A percentile compares a stretch with the other conserved stretches of the same genome.
phyloP scores from a whole-genome alignment of 2,329 filamentous ascomycete species.

The Apiospora rasikravindrae region DNA sequence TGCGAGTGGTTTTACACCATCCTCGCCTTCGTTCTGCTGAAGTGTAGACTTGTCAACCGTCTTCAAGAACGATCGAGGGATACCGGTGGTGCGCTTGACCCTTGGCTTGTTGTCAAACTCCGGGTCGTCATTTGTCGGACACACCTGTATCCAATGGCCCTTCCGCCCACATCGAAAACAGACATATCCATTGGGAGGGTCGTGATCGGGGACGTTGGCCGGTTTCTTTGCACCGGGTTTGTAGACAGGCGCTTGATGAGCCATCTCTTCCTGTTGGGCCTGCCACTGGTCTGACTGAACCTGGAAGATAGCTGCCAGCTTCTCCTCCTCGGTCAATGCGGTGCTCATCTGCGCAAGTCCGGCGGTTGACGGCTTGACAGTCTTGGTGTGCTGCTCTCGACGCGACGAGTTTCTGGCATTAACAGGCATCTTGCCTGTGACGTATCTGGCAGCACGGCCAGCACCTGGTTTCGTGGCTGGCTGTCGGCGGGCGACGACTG shows the following conservation, averaged over 20 bases:
- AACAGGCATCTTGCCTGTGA: conserved; percentile 92
- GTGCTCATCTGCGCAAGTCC: conserved; percentile 71
- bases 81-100: conserved; percentile 95
- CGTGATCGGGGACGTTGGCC: conserved; percentile 84
- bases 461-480: conserved; percentile 85
- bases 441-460: conserved; percentile 90
- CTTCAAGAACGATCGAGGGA: conserved; percentile 92
- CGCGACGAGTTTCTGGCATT: conserved; percentile 82
- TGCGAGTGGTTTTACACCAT: conserved; percentile 71
- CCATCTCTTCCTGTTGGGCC: conserved; percentile 90
- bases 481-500: conserved; percentile 85
- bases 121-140: conserved; percentile 97
- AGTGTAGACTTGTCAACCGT: conserved; percentile 90
- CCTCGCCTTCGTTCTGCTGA: conserved; percentile 76
- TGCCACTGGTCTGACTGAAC: conserved; percentile 91
- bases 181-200: conserved; percentile 90
- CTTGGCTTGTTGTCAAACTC: conserved; percentile 92
- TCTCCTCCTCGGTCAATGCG: conserved; percentile 91
- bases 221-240: conserved; percentile 69
- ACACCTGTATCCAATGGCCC: conserved; percentile 99
- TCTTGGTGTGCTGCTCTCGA: conserved; percentile 66
- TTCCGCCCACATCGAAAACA: conserved; percentile 97
- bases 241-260: conserved; percentile 71
- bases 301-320: conserved; percentile 89
- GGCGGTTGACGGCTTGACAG: conserved; percentile 60